Evolutionary conservation across 2,329 filamentous ascomycete genomes (phyloP).

Genomic region (Mollisia scopiformis): DNA sequence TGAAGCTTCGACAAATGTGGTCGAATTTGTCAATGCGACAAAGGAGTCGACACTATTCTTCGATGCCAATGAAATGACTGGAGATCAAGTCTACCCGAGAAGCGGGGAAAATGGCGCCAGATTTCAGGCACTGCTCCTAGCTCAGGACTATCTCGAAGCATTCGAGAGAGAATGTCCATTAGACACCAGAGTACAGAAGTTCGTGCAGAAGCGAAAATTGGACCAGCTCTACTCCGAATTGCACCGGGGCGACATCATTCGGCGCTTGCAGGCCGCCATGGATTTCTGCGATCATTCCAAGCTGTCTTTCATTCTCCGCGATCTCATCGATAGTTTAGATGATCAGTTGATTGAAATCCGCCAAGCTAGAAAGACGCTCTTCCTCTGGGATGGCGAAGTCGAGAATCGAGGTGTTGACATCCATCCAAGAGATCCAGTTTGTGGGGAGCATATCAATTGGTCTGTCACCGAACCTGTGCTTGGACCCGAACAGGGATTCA

Average conservation of each 20-base stretch:
- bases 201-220: neutral
- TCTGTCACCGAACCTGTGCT: neutral
- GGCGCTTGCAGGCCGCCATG: neutral
- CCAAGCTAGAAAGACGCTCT: neutral
- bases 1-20: neutral
- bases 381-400: neutral
- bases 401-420: neutral
- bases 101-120: neutral
- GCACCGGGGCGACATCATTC: neutral
- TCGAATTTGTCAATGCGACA: neutral
- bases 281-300: neutral
- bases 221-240: neutral
- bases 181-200: neutral
- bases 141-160: slow-evolving; percentile 2
- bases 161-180: slow-evolving; percentile 8
- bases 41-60: neutral
- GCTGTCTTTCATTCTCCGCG: neutral
- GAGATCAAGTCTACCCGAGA: neutral
- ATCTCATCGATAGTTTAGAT: neutral
- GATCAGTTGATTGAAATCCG: slow-evolving; percentile 3
- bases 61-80: neutral
- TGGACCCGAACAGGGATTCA: neutral
- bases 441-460: neutral
- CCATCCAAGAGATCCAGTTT: neutral
- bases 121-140: neutral